Evolutionary conservation across 2,329 filamentous ascomycete genomes (phyloP).

Genomic region (Phaeosphaeria sp.): DNA sequence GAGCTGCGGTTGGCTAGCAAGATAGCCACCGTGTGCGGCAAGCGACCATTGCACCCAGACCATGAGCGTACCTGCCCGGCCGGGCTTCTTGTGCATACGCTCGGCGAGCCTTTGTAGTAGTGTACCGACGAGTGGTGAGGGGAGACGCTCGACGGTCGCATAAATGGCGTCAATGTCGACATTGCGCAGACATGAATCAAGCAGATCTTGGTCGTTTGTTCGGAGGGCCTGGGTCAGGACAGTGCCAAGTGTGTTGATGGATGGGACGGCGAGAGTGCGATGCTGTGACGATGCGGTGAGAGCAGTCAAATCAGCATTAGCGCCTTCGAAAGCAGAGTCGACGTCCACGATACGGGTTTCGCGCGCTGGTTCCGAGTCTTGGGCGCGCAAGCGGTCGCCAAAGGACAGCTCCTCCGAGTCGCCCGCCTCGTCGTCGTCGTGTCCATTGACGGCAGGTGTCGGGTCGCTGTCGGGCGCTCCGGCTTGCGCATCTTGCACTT

Average conservation of each 20-base stretch:
- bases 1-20: conserved; percentile 85
- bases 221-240: conserved; percentile 93
- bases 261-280: conserved; percentile 64
- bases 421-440: conserved; percentile 41
- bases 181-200: conserved; percentile 90
- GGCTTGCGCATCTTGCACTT: conserved; percentile 22
- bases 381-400: conserved; percentile 79
- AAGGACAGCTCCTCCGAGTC: conserved; percentile 73
- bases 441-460: conserved; percentile 27
- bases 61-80: conserved; percentile 87
- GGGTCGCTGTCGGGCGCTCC: conserved; percentile 39
- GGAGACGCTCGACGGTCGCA: conserved; percentile 87
- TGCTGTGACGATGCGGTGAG: conserved; percentile 52
- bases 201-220: conserved; percentile 86
- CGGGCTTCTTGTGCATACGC: conserved; percentile 84
- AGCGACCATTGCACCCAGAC: conserved; percentile 96
- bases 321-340: conserved; percentile 59
- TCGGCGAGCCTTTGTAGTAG: conserved; percentile 86
- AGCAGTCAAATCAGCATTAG: conserved; percentile 54
- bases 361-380: conserved; percentile 52
- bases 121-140: conserved; percentile 79
- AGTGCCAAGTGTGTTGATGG: conserved; percentile 76
- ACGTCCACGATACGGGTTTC: conserved; percentile 72
- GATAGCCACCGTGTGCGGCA: conserved; percentile 87
- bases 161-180: conserved; percentile 79